These are phyloP conservation scores for Santalum album DNA, from an alignment of 164 flowering plant species.

Conservation along the genomic window DNA sequence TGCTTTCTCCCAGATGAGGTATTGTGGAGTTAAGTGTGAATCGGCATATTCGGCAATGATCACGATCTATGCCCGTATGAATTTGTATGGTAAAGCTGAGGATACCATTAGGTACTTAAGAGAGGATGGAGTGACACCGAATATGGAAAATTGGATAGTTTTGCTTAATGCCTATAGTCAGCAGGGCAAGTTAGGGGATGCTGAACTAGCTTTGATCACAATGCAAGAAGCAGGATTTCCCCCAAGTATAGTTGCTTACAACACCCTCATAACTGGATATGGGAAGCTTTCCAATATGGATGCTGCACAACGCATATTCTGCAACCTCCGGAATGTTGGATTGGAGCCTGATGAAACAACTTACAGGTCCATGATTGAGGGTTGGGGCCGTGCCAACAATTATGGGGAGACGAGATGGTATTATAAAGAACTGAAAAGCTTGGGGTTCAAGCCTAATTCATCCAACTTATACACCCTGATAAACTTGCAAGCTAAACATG, in stretches of 20 bases:
- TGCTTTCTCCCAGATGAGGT: conserved; percentile 62
- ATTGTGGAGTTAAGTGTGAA: conserved; percentile 32
- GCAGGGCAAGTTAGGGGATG: conserved; percentile 74
- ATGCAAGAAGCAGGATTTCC: conserved; percentile 59
- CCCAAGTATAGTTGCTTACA: conserved; percentile 71
- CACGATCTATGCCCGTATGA: conserved; percentile 70
- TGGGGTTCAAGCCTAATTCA: conserved; percentile 64
- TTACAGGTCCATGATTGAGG: conserved; percentile 89
- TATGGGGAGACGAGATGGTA: conserved; percentile 48
- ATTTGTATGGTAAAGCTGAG: conserved; percentile 67
- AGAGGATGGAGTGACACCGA: conserved; percentile 46
- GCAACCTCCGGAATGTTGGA: conserved; percentile 30
- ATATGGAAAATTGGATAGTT: conserved; percentile 87
- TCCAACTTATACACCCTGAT: conserved; percentile 72
- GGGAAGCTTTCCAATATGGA: conserved; percentile 63
- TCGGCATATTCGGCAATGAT: conserved; percentile 89
- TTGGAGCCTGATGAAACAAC: conserved; percentile 84
- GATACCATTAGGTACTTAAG: conserved; percentile 41
- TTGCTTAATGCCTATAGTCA: conserved; percentile 75
- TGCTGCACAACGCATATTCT: conserved; percentile 44
- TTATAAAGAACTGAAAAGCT: conserved; percentile 49
- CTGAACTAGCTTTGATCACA: conserved; percentile 39
- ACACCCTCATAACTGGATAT: conserved; percentile 83
- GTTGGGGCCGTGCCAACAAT: conserved; percentile 73
- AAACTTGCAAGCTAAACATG: conserved; percentile 61